Percentiles rank a stretch among this genome's conserved stretches.
Conservation (phyloP, 345 rosid genomes). For the Physaria fendleri region DNA sequence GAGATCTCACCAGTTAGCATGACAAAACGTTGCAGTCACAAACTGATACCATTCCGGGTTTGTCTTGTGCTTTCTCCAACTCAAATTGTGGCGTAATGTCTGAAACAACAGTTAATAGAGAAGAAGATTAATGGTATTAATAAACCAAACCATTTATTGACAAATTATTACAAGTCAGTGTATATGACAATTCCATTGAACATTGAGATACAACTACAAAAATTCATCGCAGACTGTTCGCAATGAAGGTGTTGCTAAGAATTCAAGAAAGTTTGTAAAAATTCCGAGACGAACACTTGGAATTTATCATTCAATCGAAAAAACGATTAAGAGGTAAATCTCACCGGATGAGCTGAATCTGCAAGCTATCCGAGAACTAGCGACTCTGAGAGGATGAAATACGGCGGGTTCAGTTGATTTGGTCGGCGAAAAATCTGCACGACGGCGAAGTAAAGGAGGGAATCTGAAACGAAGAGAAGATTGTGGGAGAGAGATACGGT, state of each 20-base stretch:
- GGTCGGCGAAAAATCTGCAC: not conserved
- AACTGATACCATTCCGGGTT: slow-evolving; percentile 88
- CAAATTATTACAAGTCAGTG: not conserved
- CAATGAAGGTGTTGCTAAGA: not conserved
- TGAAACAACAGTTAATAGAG: too few relatives aligned
- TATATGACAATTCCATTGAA: not conserved
- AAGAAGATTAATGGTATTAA: too few relatives aligned
- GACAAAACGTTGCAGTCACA: slow-evolving; percentile 81
- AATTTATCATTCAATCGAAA: not conserved
- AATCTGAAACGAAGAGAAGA: slow-evolving; percentile 18
- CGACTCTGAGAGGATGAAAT: too few relatives aligned
- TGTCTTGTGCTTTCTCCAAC: slow-evolving; percentile 43
- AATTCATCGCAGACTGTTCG: too few relatives aligned
- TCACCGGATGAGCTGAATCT: slow-evolving; percentile 24
- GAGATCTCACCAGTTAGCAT: slow-evolving; percentile 74
- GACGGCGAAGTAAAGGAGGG: slow-evolving; percentile 12
- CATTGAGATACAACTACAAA: not conserved
- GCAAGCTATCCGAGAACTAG: too few relatives aligned
- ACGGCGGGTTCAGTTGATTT: not conserved
- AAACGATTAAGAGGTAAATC: not conserved
- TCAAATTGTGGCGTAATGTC: slow-evolving; percentile 56
- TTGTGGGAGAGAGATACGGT: slow-evolving; percentile 19
- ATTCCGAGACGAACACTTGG: not conserved
- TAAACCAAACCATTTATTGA: too few relatives aligned
- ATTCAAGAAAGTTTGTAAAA: too few relatives aligned